Conservation (phyloP, 148 eudicot species). For the Amaranthus cruentus region DNA sequence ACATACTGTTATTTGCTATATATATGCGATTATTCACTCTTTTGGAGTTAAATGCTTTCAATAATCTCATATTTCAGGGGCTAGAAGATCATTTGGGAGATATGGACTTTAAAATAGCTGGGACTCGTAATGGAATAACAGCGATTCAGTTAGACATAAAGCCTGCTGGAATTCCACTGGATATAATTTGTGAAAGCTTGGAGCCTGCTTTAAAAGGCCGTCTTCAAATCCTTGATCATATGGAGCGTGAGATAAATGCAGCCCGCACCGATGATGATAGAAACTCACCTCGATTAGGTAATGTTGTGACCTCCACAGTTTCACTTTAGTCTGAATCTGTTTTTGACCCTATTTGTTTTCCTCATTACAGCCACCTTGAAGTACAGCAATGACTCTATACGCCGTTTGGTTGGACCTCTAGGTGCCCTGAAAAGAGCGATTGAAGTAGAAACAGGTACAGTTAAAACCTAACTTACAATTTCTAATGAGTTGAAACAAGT, state of each 20-base stretch:
- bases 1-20: background rate
- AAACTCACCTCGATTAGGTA: slow-evolving; percentile 73
- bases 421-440: slow-evolving; percentile 81
- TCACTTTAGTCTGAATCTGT: background rate
- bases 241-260: slow-evolving; percentile 69
- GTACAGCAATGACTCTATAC: slow-evolving; percentile 75
- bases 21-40: background rate
- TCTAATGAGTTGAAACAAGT: too few species aligned
- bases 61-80: slow-evolving; percentile 42
- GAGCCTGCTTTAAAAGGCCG: slow-evolving; percentile 84
- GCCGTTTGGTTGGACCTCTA: slow-evolving; percentile 81
- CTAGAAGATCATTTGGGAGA: slow-evolving; percentile 98
- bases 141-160: slow-evolving; percentile 96
- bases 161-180: slow-evolving; percentile 95
- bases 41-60: background rate
- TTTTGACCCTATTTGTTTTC: background rate
- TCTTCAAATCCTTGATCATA: slow-evolving; percentile 81
- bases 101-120: slow-evolving; percentile 97
- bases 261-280: slow-evolving; percentile 66
- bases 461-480: background rate
- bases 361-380: slow-evolving; percentile 59
- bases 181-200: slow-evolving; percentile 76
- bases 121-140: slow-evolving; percentile 90
- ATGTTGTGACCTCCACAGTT: background rate
- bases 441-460: slow-evolving; percentile 81